Evolutionary conservation across 2,329 filamentous ascomycete genomes (phyloP).

Genomic region (Talaromyces amestolkiae): DNA sequence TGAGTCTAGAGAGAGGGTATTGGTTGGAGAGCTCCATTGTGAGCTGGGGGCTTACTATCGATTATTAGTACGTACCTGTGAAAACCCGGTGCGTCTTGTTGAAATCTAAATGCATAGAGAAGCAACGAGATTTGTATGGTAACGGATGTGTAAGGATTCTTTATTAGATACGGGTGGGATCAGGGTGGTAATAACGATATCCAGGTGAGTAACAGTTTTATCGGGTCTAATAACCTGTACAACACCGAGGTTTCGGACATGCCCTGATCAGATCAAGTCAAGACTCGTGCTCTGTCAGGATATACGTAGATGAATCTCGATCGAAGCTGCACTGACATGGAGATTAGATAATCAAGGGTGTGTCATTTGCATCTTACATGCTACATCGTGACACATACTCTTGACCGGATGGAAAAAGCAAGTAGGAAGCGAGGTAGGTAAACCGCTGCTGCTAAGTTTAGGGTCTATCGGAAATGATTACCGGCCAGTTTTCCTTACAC

Average conservation of each 20-base stretch:
- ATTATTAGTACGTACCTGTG: too few relatives aligned
- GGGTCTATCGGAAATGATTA: background rate
- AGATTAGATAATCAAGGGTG: background rate
- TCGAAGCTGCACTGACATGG: background rate
- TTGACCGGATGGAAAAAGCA: background rate
- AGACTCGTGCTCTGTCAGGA: background rate
- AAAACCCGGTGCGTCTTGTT: too few relatives aligned
- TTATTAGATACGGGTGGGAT: too few relatives aligned
- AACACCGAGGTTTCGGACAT: background rate
- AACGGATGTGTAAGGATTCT: too few relatives aligned
- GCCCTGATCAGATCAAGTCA: background rate
- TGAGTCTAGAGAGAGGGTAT: too few relatives aligned
- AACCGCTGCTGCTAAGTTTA: background rate
- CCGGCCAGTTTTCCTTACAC: background rate
- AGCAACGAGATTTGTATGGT: too few relatives aligned
- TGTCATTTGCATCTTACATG: conserved; percentile 6
- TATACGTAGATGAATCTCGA: background rate
- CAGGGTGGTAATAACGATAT: background rate
- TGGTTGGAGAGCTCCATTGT: too few relatives aligned
- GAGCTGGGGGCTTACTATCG: too few relatives aligned
- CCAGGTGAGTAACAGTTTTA: background rate
- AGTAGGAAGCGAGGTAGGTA: background rate
- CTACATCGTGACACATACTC: background rate
- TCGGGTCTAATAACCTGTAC: background rate
- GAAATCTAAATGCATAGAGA: too few relatives aligned